Conservation (phyloP, 345 rosid genomes). For the Lumnitzera littorea region DNA sequence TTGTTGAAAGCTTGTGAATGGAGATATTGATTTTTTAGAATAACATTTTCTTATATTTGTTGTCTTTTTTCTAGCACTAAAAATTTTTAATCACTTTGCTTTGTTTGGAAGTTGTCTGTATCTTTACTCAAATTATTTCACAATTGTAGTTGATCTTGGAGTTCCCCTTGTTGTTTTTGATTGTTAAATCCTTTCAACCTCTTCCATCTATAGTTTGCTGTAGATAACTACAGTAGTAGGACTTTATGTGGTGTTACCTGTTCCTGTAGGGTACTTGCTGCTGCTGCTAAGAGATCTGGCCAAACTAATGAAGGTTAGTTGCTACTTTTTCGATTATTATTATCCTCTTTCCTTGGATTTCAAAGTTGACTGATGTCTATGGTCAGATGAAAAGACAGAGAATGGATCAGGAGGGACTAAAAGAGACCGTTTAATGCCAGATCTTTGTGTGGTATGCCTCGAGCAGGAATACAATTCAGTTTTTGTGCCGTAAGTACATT, state of each 20-base stretch:
- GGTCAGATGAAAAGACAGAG: conserved; percentile 39
- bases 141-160: too few relatives aligned
- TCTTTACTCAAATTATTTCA: too few relatives aligned
- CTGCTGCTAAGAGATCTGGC: conserved; percentile 67
- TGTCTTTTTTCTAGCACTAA: too few relatives aligned
- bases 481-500: conserved; percentile 64
- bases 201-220: conserved; percentile 6
- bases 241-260: not conserved
- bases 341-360: not conserved
- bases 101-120: too few relatives aligned
- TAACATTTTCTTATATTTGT: too few relatives aligned
- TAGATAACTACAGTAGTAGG: conserved; percentile 12
- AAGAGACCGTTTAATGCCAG: conserved; percentile 64
- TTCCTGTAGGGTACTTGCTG: conserved; percentile 80
- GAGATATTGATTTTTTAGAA: too few relatives aligned
- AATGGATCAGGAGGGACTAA: conserved; percentile 36
- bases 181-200: too few relatives aligned
- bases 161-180: too few relatives aligned
- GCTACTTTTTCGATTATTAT: not conserved
- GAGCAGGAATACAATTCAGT: conserved; percentile 90
- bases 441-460: conserved; percentile 91
- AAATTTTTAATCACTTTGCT: too few relatives aligned
- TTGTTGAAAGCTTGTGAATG: too few relatives aligned
- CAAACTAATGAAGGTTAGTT: conserved; percentile 51
- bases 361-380: conserved; percentile 21